Percentiles rank a stretch among this genome's conserved stretches.
Conservation (phyloP, 495 filamentous ascomycete genomes). For the Jackrogersella minutella region DNA sequence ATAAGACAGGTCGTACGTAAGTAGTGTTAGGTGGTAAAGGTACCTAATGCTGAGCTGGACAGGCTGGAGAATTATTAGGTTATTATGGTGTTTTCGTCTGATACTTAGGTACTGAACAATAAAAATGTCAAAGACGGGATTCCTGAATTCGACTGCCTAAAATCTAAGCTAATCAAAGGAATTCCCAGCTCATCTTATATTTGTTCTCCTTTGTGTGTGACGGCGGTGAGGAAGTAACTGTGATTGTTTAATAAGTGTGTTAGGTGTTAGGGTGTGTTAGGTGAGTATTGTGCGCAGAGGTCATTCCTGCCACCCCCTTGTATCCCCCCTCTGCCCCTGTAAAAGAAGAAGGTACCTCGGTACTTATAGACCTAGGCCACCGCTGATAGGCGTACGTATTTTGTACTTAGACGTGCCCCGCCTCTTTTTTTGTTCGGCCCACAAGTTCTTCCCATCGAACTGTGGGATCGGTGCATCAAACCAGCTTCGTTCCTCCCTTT, state of each 20-base stretch:
- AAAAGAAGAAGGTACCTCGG: constrained; percentile 21
- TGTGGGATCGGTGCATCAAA: constrained; percentile 42
- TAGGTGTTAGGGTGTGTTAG: neutral
- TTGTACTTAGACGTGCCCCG: constrained; percentile 41
- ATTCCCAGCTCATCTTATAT: constrained; percentile 7
- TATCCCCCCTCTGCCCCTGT: constrained; percentile 20
- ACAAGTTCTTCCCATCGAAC: constrained; percentile 43
- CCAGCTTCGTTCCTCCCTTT: constrained; percentile 46
- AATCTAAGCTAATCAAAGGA: constrained; percentile 4
- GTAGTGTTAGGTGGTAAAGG: neutral
- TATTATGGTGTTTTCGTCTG: constrained; percentile 10
- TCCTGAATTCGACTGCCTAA: constrained; percentile 27
- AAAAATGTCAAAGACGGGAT: neutral
- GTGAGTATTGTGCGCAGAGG: constrained; percentile 21
- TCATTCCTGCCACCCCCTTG: constrained; percentile 16
- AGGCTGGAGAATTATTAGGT: constrained; percentile 10
- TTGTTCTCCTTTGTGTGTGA: constrained; percentile 22
- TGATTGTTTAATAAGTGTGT: constrained; percentile 5
- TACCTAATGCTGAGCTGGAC: neutral
- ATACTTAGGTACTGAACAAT: neutral
- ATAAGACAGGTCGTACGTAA: constrained; percentile 6
- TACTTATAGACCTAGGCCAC: constrained; percentile 4
- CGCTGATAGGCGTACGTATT: constrained; percentile 30
- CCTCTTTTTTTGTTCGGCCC: constrained; percentile 47
- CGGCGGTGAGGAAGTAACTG: constrained; percentile 21